Evolutionary conservation across 2,329 filamentous ascomycete genomes (phyloP).

Genomic region (Penicillium glabrum): DNA sequence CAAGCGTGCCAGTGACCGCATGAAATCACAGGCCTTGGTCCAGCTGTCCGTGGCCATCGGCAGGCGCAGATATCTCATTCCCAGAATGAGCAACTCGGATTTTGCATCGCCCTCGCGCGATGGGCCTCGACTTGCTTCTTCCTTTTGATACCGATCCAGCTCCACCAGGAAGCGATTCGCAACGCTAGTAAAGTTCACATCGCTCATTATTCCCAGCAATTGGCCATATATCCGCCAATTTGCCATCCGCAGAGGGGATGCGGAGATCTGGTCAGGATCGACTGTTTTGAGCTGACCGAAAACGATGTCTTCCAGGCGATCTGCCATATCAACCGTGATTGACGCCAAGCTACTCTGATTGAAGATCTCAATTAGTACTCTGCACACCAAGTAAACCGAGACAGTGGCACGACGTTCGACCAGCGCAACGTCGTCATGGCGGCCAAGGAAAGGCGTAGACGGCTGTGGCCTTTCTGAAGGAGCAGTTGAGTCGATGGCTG

Average conservation of each 20-base stretch:
- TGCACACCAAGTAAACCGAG: conserved; percentile 92
- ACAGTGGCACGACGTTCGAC: conserved; percentile 89
- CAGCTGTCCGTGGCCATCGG: conserved; percentile 72
- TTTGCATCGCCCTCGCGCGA: conserved; percentile 70
- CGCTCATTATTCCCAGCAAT: conserved; percentile 93
- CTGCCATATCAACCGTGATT: conserved; percentile 88
- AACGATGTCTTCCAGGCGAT: conserved; percentile 91
- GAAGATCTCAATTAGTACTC: conserved; percentile 91
- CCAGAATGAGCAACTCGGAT: conserved; percentile 81
- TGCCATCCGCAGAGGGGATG: conserved; percentile 78
- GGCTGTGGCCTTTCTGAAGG: conserved; percentile 26
- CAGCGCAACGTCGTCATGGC: conserved; percentile 71
- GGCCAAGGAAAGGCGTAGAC: conserved; percentile 39
- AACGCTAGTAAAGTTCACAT: conserved; percentile 83
- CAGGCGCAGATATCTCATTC: conserved; percentile 86
- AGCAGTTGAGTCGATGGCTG: conserved; percentile 33
- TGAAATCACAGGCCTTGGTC: conserved; percentile 85
- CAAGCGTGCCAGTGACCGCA: conserved; percentile 75
- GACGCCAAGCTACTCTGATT: conserved; percentile 79
- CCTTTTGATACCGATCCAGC: conserved; percentile 73
- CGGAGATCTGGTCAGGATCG: conserved; percentile 71
- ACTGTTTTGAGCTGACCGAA: conserved; percentile 92
- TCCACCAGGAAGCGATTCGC: conserved; percentile 79
- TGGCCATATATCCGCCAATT: conserved; percentile 97
- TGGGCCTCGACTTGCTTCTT: conserved; percentile 54